phyloP scores from a whole-genome alignment of 192 early-diverging fungal genomes.

The Mortierella hygrophila region DNA sequence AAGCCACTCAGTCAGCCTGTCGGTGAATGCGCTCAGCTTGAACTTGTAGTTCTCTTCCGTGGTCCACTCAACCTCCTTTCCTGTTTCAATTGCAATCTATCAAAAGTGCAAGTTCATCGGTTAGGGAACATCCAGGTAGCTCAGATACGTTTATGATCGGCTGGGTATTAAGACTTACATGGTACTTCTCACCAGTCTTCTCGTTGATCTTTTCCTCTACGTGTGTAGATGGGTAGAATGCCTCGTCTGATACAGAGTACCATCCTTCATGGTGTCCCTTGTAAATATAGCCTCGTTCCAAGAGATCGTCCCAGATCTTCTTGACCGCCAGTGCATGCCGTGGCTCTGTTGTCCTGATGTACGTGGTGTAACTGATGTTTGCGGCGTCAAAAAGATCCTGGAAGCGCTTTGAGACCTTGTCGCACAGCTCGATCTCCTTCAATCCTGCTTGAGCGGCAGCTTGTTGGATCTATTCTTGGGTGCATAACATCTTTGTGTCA shows the following conservation, averaged over 20 bases:
- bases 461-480: conserved; percentile 82
- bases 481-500: not conserved
- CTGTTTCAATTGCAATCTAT: conserved; percentile 83
- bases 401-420: conserved; percentile 75
- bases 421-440: conserved; percentile 83
- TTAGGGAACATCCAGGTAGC: not conserved
- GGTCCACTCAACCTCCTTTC: conserved; percentile 90
- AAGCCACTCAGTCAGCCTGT: conserved; percentile 77
- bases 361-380: conserved; percentile 84
- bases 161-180: conserved; percentile 45
- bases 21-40: conserved; percentile 73
- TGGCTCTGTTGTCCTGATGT: conserved; percentile 87
- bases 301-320: conserved; percentile 80
- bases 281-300: conserved; percentile 84
- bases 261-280: conserved; percentile 93
- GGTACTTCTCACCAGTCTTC: conserved; percentile 62
- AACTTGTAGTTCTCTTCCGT: conserved; percentile 97
- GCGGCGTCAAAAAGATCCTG: conserved; percentile 78
- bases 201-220: conserved; percentile 72
- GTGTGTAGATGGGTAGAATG: conserved; percentile 84
- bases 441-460: conserved; percentile 75
- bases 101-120: not conserved
- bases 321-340: conserved; percentile 79
- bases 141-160: not conserved
- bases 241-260: conserved; percentile 97